Conservation (phyloP, 1,139 yeast species). For the Sugiyamaella xylanicola region DNA sequence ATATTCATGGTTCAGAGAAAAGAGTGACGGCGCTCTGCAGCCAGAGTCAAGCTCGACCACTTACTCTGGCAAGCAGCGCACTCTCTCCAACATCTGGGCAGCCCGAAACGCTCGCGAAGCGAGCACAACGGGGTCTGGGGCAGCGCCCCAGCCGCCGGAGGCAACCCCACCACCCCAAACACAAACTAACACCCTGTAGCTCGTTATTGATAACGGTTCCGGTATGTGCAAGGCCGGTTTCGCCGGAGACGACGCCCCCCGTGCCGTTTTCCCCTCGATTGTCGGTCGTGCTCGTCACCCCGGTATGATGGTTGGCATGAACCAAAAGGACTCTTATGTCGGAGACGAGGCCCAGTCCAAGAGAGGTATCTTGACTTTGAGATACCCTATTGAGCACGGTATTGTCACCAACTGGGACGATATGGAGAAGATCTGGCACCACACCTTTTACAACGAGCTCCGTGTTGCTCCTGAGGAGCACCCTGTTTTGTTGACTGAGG, state of each 20-base stretch:
- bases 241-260: slow-evolving; percentile 99
- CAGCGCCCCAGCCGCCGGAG: slow-evolving; percentile 5
- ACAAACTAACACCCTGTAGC: slow-evolving; percentile 32
- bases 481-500: slow-evolving; percentile 97
- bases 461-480: slow-evolving; percentile 99
- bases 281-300: slow-evolving; percentile 99
- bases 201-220: slow-evolving; percentile 99
- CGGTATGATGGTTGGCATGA: slow-evolving; percentile 98
- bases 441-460: slow-evolving; percentile 95
- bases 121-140: slow-evolving; percentile 6
- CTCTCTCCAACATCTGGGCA: not conserved
- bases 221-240: slow-evolving; percentile 99
- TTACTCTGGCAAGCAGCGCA: not conserved
- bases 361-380: slow-evolving; percentile 98
- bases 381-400: slow-evolving; percentile 99
- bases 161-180: not conserved
- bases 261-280: slow-evolving; percentile 99
- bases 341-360: slow-evolving; percentile 99
- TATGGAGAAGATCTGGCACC: slow-evolving; percentile 99
- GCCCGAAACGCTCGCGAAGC: not conserved
- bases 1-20: not conserved
- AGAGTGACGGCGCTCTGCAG: too few relatives aligned
- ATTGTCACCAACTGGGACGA: slow-evolving; percentile 99
- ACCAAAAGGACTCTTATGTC: slow-evolving; percentile 98
- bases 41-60: too few relatives aligned